Evolutionary conservation across 2,329 filamentous ascomycete species (phyloP).

Genomic region (Parastagonospora nodorum): DNA sequence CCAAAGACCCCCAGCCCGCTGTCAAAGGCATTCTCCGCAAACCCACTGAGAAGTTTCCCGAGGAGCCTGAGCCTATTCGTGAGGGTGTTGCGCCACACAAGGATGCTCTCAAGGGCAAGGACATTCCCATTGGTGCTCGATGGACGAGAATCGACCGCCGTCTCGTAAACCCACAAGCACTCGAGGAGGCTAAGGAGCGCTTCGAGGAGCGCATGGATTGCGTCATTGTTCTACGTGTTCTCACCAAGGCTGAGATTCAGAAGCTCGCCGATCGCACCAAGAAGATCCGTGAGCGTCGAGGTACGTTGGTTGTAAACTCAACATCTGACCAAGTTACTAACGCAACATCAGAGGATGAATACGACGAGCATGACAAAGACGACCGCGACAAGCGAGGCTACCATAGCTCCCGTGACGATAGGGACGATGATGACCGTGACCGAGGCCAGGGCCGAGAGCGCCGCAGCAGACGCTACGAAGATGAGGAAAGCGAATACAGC

Average conservation of each 20-base stretch:
- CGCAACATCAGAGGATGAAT: slow-evolving; percentile 34
- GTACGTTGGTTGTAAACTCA: slow-evolving; percentile 7
- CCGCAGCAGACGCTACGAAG: slow-evolving; percentile 32
- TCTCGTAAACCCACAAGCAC: slow-evolving; percentile 85
- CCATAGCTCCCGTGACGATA: slow-evolving; percentile 35
- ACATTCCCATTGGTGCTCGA: slow-evolving; percentile 74
- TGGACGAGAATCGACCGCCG: slow-evolving; percentile 94
- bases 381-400: slow-evolving; percentile 34
- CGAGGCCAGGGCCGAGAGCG: slow-evolving; percentile 20
- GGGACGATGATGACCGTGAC: slow-evolving; percentile 38
- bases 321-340: slow-evolving; percentile 11
- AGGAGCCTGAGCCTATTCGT: slow-evolving; percentile 79
- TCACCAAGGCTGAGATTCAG: slow-evolving; percentile 89
- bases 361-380: slow-evolving; percentile 34
- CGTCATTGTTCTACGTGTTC: slow-evolving; percentile 87
- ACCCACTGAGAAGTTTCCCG: slow-evolving; percentile 82
- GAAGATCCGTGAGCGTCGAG: slow-evolving; percentile 67
- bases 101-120: slow-evolving; percentile 73
- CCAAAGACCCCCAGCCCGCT: slow-evolving; percentile 68
- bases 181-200: slow-evolving; percentile 84
- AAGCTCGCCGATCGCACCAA: slow-evolving; percentile 81
- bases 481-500: slow-evolving; percentile 35
- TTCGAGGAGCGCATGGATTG: slow-evolving; percentile 93
- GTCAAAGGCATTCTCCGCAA: slow-evolving; percentile 81
- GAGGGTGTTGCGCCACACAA: slow-evolving; percentile 95